Conservation (phyloP, 139 green algal genomes). For the Parachlorella kessleri region DNA sequence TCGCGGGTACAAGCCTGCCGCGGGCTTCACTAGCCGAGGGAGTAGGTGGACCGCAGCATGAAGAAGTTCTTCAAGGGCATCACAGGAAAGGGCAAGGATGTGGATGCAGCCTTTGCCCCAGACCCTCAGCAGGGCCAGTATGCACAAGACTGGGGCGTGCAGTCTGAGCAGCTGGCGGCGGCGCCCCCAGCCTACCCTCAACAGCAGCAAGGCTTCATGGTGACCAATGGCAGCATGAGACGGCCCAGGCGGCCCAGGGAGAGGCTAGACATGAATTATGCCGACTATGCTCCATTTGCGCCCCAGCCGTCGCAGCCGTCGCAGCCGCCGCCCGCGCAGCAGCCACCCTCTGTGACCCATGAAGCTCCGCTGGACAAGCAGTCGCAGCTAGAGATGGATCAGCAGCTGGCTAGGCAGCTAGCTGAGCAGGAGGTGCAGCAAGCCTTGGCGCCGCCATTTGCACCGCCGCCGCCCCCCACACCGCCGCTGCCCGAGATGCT, state of each 20-base stretch:
- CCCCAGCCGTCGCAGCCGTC: not conserved
- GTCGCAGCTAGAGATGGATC: not conserved
- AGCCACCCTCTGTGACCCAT: too few relatives aligned
- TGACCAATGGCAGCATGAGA: not conserved
- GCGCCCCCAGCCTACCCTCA: not conserved
- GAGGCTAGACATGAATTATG: not conserved
- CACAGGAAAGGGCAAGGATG: too few relatives aligned
- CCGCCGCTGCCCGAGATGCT: too few relatives aligned
- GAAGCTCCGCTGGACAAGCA: not conserved
- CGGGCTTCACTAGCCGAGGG: too few relatives aligned
- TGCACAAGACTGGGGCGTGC: too few relatives aligned
- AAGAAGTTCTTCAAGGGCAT: not conserved
- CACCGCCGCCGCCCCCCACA: too few relatives aligned
- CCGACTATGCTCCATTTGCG: not conserved
- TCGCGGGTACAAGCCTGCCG: too few relatives aligned
- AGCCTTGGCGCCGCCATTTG: too few relatives aligned
- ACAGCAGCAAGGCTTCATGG: not conserved
- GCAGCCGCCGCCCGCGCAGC: too few relatives aligned
- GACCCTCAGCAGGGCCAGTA: too few relatives aligned
- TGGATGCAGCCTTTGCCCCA: too few relatives aligned
- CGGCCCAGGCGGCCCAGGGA: not conserved
- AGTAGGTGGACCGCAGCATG: not conserved
- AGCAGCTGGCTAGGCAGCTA: not conserved
- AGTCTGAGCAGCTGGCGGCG: not conserved
- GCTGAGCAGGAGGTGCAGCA: too few relatives aligned